These are phyloP conservation scores for Cenchrus fungigraminus DNA, from an alignment of 176 grass and related monocot species.

Conservation along the genomic window DNA sequence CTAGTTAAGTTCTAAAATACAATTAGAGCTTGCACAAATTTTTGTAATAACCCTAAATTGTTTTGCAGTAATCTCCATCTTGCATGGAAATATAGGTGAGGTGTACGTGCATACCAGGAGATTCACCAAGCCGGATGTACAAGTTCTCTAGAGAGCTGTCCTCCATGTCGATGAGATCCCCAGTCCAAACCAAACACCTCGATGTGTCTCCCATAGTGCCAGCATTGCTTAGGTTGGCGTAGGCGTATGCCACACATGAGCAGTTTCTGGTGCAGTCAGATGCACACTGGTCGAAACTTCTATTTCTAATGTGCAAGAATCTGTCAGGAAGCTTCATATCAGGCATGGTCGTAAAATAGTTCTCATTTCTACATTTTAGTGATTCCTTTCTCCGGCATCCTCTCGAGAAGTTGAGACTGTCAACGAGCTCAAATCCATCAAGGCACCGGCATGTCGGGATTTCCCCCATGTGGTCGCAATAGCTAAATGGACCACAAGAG, in stretches of 20 bases:
- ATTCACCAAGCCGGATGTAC: neutral
- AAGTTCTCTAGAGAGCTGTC: neutral
- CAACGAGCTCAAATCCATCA: slow-evolving; percentile 28
- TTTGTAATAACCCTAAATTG: too few species aligned
- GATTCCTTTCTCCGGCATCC: neutral
- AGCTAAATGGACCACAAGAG: slow-evolving; percentile 43
- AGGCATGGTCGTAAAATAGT: neutral
- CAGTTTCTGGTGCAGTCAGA: slow-evolving; percentile 51
- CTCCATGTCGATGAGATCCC: slow-evolving; percentile 42
- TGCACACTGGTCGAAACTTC: slow-evolving; percentile 43
- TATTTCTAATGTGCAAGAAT: neutral
- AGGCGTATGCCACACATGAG: slow-evolving; percentile 55
- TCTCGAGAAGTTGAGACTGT: slow-evolving; percentile 2
- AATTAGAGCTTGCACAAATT: too few species aligned
- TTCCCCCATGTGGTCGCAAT: slow-evolving; percentile 25
- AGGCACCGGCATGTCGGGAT: slow-evolving; percentile 39
- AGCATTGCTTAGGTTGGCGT: neutral
- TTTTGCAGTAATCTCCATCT: neutral
- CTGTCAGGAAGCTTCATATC: neutral
- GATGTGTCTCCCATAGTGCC: neutral
- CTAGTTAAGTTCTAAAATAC: neutral
- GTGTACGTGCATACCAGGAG: neutral
- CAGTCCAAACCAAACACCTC: slow-evolving; percentile 54
- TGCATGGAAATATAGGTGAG: too few species aligned
- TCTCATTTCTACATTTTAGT: neutral